phyloP scores from a whole-genome alignment of 306 rosid genomes.

The Clitoria ternatea region DNA sequence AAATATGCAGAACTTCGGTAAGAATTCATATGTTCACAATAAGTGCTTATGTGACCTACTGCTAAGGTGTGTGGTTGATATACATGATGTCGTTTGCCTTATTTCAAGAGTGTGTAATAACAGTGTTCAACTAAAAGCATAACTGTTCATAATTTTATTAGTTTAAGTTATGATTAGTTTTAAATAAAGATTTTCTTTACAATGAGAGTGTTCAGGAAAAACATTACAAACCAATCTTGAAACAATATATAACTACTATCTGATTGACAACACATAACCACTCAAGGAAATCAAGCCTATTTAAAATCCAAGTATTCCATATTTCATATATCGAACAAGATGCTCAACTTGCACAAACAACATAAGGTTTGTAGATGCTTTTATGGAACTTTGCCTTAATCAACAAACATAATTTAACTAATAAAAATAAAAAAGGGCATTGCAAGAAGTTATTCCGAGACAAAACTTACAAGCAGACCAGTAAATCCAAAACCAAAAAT shows the following conservation, averaged over 20 bases:
- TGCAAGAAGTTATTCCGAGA: background rate
- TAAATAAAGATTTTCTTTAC: too few species aligned
- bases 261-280: too few species aligned
- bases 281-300: too few species aligned
- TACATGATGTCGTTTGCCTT: background rate
- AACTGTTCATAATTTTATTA: background rate
- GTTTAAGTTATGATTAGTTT: background rate
- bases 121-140: background rate
- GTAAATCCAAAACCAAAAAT: background rate
- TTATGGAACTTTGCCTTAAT: background rate
- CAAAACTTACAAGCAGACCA: background rate
- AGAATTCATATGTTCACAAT: background rate
- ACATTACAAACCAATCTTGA: too few species aligned
- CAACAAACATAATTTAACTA: background rate
- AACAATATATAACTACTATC: too few species aligned
- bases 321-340: too few species aligned
- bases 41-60: background rate
- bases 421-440: background rate
- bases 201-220: too few species aligned
- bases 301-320: too few species aligned
- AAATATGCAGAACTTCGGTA: background rate
- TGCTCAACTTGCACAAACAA: too few species aligned
- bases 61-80: background rate
- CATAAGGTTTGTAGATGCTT: background rate
- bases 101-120: background rate